These are phyloP conservation scores for Medicago truncatula DNA, from an alignment of 306 rosid species.

Conservation along the genomic window DNA sequence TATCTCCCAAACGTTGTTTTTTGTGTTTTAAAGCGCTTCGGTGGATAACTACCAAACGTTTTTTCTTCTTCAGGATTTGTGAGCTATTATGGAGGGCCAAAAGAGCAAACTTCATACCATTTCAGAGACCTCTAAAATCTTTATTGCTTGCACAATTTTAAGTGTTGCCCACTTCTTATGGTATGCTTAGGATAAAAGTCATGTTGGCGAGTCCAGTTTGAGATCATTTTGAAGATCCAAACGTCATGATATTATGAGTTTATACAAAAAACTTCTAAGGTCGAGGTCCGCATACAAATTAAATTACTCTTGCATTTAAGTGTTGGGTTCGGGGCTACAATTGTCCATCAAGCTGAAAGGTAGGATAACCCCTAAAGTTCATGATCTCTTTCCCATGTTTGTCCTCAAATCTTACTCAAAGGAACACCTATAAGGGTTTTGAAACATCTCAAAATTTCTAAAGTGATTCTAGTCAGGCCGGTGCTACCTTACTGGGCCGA, in stretches of 20 bases:
- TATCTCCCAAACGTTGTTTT: no score
- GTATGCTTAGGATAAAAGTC: background rate
- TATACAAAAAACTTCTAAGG: background rate
- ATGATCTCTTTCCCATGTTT: background rate
- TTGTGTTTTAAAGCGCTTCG: no score
- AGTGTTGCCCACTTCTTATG: background rate
- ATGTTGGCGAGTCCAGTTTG: background rate
- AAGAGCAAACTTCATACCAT: no score
- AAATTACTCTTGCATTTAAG: background rate
- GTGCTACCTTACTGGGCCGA: slow-evolving; percentile 8
- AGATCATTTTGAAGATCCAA: background rate
- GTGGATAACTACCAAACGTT: no score
- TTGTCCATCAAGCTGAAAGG: background rate
- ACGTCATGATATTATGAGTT: background rate
- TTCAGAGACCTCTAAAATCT: no score
- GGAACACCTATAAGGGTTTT: background rate
- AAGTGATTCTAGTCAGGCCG: background rate
- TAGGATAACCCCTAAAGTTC: background rate
- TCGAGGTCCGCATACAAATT: background rate
- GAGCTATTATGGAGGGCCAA: no score
- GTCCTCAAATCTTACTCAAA: background rate
- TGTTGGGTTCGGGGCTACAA: background rate
- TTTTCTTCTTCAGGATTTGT: no score
- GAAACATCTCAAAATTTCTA: background rate
- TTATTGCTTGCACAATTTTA: no score